Base-by-base conservation (phyloP, 805 yeast species). In the Wickerhamomyces chaumierensis region DNA sequence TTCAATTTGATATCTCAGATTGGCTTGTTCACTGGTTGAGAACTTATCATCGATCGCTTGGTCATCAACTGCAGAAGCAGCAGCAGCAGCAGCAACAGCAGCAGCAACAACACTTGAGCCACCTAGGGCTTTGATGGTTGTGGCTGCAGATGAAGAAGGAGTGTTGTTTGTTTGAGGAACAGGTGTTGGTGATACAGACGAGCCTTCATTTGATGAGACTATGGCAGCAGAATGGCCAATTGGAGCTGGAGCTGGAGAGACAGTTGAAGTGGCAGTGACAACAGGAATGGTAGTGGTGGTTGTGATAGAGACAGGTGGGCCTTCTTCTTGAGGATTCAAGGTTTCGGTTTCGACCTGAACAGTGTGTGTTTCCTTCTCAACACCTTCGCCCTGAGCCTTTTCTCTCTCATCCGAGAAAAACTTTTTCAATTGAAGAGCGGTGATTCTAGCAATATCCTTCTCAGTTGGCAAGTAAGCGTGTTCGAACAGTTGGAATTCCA, bases 391-490 rank as follows among this genome's bases (percentile, higher is more conserved):
- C 12, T 25, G 29, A 13, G 29, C 42, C 44, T 39, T 45, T 42
- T 48, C 50, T 31, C 34, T 42, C 14, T 37, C 48, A 39, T 78
- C 87, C 50, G 73, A 60, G 47, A 90, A 78, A 36, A 88, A 67
- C 47, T 79, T 81, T 43, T 78, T 75, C 50, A 90, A 63, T 53
- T 90, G 97, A 48, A 80, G 79, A 4, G 95, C 82, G 2, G 98
- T 88, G 34, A 92, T 83, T 45, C 85, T 69, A 5, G 94, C 78
- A 47, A 92, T 83, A 67, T 92, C 98, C 51, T 80, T 84, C 56
- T 92, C 97, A 8, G 94, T 77, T 1, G 97, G 97, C 42, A 90
- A 69, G 53, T 72, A 92, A 17, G 69, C 68, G 34, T 70, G 69
- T 42, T 84, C 96, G 61, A 92, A 90, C 7, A 75, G 81, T 29